Conservation (phyloP, 129 eudicot species). For the Lonicera japonica region DNA sequence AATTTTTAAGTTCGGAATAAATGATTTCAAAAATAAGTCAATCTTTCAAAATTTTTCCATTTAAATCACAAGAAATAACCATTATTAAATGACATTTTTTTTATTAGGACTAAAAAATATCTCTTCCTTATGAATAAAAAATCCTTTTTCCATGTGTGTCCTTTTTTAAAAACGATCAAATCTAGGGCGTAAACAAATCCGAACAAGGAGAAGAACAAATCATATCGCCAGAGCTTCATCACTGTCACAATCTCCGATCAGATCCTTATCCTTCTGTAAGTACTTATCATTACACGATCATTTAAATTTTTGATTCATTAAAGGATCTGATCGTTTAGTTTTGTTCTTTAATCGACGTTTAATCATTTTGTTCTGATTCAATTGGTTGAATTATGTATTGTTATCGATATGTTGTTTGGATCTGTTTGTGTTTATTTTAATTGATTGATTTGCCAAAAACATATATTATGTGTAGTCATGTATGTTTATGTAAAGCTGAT, state of each 20-base stretch:
- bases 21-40: too few species aligned
- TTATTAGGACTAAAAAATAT: too few species aligned
- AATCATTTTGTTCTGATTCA: background rate
- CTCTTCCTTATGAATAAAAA: too few species aligned
- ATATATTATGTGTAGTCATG: background rate
- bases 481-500: background rate
- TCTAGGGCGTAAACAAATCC: too few species aligned
- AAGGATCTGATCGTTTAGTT: background rate
- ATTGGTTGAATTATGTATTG: background rate
- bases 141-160: too few species aligned
- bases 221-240: background rate
- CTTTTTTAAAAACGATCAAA: too few species aligned
- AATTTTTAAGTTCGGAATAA: too few species aligned
- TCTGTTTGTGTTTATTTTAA: background rate
- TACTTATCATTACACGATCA: background rate
- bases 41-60: too few species aligned
- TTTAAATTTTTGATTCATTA: background rate
- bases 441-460: background rate
- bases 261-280: slow-evolving; percentile 8
- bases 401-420: background rate
- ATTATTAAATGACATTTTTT: too few species aligned
- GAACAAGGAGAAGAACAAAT: too few species aligned
- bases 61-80: too few species aligned
- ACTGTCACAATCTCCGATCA: background rate
- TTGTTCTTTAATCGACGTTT: too few species aligned